Evolutionary conservation across 1,284 basidiomycete species (phyloP).

Genomic region (Leccinum pallidistipes): DNA sequence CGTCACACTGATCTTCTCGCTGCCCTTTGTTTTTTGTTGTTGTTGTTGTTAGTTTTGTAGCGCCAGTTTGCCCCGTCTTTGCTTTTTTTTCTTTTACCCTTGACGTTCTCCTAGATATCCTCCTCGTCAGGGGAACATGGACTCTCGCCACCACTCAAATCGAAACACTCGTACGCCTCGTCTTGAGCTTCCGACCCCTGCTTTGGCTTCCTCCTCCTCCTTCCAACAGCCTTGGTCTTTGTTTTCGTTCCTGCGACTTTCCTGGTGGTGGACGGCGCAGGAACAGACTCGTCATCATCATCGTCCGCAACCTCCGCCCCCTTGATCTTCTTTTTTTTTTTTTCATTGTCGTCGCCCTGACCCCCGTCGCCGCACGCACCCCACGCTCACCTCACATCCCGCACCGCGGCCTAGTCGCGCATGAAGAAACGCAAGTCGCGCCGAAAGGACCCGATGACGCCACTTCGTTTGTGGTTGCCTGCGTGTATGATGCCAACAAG

Average conservation of each 20-base stretch:
- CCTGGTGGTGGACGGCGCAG: conserved; percentile 11
- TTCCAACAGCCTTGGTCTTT: conserved; percentile 8
- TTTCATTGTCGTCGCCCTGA: not conserved
- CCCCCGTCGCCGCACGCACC: not conserved
- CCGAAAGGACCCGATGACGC: conserved; percentile 42
- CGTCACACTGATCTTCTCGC: not conserved
- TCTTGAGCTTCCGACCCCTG: conserved; percentile 30
- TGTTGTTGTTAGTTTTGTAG: too few relatives aligned
- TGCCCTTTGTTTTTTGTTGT: too few relatives aligned
- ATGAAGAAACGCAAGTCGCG: conserved; percentile 40
- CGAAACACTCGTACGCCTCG: conserved; percentile 31
- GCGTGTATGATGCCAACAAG: conserved; percentile 71
- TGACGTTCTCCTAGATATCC: not conserved
- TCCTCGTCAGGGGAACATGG: conserved; percentile 22
- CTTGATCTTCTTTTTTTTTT: not conserved
- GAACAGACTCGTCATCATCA: not conserved
- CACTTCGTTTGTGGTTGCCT: conserved; percentile 72
- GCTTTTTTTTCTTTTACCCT: conserved; percentile 14
- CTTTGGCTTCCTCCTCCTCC: conserved; percentile 25
- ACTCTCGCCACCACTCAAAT: conserved; percentile 30
- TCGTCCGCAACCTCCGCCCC: not conserved
- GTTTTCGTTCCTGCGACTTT: conserved; percentile 1
- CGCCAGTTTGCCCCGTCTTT: not conserved
- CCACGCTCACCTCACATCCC: conserved; percentile 11
- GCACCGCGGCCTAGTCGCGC: conserved; percentile 38